These are phyloP conservation scores for Picea engelmannii DNA, from an alignment of 83 land plant genomes.

Conservation along the genomic window DNA sequence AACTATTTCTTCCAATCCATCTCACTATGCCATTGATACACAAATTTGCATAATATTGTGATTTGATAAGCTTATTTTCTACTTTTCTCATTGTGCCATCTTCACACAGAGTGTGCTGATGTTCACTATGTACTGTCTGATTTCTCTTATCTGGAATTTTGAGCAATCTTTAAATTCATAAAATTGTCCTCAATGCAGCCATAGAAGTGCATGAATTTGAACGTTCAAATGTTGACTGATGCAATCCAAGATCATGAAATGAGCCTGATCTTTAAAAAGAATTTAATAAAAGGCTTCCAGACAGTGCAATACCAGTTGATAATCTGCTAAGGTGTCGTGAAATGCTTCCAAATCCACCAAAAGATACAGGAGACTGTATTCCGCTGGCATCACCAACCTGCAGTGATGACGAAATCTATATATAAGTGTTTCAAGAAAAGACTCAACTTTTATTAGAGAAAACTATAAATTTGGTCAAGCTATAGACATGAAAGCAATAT, in stretches of 20 bases:
- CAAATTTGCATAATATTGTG: neutral
- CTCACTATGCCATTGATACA: too few species aligned
- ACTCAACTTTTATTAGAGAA: neutral
- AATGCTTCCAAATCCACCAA: constrained; percentile 97
- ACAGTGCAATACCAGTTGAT: constrained; percentile 55
- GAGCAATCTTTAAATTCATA: neutral
- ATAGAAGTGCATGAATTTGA: neutral
- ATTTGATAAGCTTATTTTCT: neutral
- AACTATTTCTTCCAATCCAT: neutral
- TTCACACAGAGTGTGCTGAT: neutral
- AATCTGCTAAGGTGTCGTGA: constrained; percentile 84
- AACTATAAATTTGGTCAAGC: neutral
- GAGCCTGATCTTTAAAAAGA: neutral
- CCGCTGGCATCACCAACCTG: constrained; percentile 99
- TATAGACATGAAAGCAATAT: neutral
- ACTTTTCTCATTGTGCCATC: neutral
- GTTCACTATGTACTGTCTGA: neutral
- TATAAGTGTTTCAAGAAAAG: neutral
- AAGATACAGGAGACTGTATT: constrained; percentile 96
- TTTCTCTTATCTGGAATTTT: neutral
- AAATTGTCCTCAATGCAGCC: neutral
- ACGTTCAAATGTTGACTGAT: too few species aligned
- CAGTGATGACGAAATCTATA: constrained; percentile 2
- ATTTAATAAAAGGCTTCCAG: neutral
- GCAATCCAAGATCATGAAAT: neutral